These are phyloP conservation scores for Mortierella sp. DNA, from an alignment of 371 early-diverging fungal genomes.

Conservation along the genomic window DNA sequence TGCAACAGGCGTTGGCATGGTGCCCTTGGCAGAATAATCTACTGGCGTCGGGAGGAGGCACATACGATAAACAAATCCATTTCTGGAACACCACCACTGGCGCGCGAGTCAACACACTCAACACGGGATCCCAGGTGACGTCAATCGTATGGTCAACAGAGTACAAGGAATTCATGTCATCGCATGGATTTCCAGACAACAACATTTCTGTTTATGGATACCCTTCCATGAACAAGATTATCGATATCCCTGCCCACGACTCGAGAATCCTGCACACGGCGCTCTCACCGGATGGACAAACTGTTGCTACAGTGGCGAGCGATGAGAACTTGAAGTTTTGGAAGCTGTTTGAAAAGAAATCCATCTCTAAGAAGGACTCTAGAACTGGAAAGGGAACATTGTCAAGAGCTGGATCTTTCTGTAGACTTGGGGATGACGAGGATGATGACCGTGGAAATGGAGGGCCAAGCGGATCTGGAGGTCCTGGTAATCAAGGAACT, in stretches of 20 bases:
- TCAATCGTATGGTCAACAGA: constrained; percentile 93
- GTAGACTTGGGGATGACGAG: constrained; percentile 20
- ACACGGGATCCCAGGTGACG: constrained; percentile 96
- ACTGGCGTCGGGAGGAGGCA: constrained; percentile 98
- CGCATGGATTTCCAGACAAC: constrained; percentile 85
- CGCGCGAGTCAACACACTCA: constrained; percentile 73
- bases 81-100: constrained; percentile 95
- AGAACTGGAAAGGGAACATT: constrained; percentile 17
- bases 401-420: constrained; percentile 24
- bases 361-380: constrained; percentile 9
- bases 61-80: constrained; percentile 91
- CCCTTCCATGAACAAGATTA: constrained; percentile 82
- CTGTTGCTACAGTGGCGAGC: constrained; percentile 91
- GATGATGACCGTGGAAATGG: constrained; percentile 18
- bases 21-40: constrained; percentile 96
- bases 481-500: constrained; percentile 5
- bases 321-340: constrained; percentile 99
- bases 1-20: constrained; percentile 93
- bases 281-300: constrained; percentile 93
- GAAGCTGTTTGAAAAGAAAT: constrained; percentile 81
- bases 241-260: constrained; percentile 89
- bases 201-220: constrained; percentile 91
- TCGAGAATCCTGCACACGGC: constrained; percentile 92
- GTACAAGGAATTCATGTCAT: constrained; percentile 93
- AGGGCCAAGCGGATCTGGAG: constrained; percentile 5